Base-by-base conservation (phyloP, 805 yeast species). In the Kregervanrija delftensis region DNA sequence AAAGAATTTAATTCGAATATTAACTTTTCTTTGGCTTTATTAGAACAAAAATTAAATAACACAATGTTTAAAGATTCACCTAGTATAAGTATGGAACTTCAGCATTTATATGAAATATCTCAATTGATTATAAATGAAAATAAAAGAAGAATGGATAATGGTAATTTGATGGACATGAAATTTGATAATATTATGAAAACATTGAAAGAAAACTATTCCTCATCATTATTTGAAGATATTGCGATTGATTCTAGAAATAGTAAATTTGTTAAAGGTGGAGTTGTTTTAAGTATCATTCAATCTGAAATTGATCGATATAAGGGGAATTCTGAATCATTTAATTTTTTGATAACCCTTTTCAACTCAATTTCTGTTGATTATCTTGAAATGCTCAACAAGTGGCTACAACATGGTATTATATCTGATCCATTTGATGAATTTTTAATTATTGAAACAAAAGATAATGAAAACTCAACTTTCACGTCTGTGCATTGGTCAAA, bases 401-500 rank as follows among this genome's bases (percentile, higher is more conserved):
- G 99, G 99, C 69, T 91, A 13, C 71, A 73, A 4, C 66, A 72
- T 40, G 99, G 99, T 0, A 67, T 69, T 5, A 68, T 93, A 9
- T 73, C 77, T 49, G 99, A 93, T 54, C 87, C 86, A 0, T 79
- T 78, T 57, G 79, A 81, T 35, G 99, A 91, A 60, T 93, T 93
- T 59, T 65, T 89, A 57, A 77, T 93, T n/a, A 72, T 76, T 30
- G 66, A 73, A 52, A 41, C 55, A 3, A 39, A 31, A 2, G 30
- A 40, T 4, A 40, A 46, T 13, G 37, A 37, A 2, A 14, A 39
- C 8, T 35, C 41, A 4, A 1, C 12, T 8, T 45, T 52, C 17
- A 54, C 75, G 49, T 87, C 83, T 49, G 73, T 78, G 41, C 75
- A 79, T 51, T 86, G 91, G 90, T 77, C 81, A 38, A 81, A 83